Base-by-base conservation (phyloP, 2,329 filamentous ascomycete genomes). In the Xylariaceae sp. region DNA sequence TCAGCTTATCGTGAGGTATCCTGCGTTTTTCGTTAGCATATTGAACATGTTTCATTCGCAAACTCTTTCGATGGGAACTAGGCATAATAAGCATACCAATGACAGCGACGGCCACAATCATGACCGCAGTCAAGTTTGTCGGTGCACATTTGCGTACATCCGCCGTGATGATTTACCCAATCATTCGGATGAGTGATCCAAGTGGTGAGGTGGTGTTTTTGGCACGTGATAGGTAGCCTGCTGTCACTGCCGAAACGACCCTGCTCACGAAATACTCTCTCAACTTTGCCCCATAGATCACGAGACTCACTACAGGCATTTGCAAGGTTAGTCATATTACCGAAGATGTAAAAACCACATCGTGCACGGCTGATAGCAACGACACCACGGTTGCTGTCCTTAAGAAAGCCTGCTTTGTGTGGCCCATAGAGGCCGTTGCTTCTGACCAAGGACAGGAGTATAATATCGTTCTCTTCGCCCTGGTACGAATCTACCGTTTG, bases 401-500 rank as follows among this genome's bases (percentile, higher is more conserved):
- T 75, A 1, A 96, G 74, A 60, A 96, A 97, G 0, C 92, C 92
- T 31, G 91, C 85, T 1, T 61, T 62, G 38, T 62, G 60, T 2
- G 57, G 60, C 1, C 58, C 60, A 1, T 74, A 73, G 5, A 72
- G 64, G 1, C 71, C 62, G 34, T 86, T 87, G 57, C 86, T 91
- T 41, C 92, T 81, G 3, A 94, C 90, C 0, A 96, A 73, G 0
- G 91, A 96, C 0, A 96, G 73, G 2, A 96, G 66, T 10, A 97
- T 77, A 9, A 96, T 76, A 19, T 92, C 88, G 56, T 96, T 96
- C 66, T 96, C 90, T 62, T 96, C 90, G 12, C 91, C 91, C 67
- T 96, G 91, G 63, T 93, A 96, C 0, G 88, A 89, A 63, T 96
- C 92, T 0, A 97, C 89, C 0, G 91, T 96, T 33, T 83, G 81